Evolutionary conservation across 305 asterid genomes (phyloP), one percentile per base, ranked within the genome.

Genomic region (Lippia alba): DNA sequence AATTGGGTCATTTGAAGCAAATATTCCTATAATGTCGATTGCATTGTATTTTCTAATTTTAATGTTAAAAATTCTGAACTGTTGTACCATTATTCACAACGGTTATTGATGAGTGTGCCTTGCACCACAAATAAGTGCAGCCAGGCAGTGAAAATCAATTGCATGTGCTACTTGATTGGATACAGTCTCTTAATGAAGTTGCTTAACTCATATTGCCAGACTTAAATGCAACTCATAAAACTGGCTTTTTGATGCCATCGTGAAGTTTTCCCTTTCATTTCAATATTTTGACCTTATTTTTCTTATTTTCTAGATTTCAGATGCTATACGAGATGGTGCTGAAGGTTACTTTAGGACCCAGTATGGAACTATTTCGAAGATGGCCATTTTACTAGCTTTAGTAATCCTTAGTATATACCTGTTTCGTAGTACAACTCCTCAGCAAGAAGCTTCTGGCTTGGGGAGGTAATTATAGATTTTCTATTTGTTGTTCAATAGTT

Each of bases 241-340:
- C 61, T 15, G 30, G 50, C 55, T 16, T 65, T n/a, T 56, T 63
- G 32, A 53, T 16, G 16, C 9, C 53, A 56, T 57, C 64, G 60
- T 61, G 48, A 63, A 50, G 59, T 45, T 58, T 36, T 59, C 10
- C 45, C 71, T 69, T 41, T 76, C 8, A 39, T 49, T 67, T 73
- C 64, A 30, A 63, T 62, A 20, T 65, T 61, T 57, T 86, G 76
- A 86, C 69, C 79, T 72, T 79, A 68, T 70, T 68, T 68, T 77
- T 67, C 30, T 51, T 75, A 69, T 80, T 64, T 85, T 71, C 81
- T 80, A 95, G 99, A 95, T 95, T 84, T 92, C 99, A 81, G 99
- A 95, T 73, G 98, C 98, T 20, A 95, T 95, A 79, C 99, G 99
- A 66, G 99, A 95, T 82, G 99, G 99, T 69, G 98, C 99, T 67